Base-by-base conservation (phyloP, 768 basidiomycete genomes). In the Baorangia bicolor region DNA sequence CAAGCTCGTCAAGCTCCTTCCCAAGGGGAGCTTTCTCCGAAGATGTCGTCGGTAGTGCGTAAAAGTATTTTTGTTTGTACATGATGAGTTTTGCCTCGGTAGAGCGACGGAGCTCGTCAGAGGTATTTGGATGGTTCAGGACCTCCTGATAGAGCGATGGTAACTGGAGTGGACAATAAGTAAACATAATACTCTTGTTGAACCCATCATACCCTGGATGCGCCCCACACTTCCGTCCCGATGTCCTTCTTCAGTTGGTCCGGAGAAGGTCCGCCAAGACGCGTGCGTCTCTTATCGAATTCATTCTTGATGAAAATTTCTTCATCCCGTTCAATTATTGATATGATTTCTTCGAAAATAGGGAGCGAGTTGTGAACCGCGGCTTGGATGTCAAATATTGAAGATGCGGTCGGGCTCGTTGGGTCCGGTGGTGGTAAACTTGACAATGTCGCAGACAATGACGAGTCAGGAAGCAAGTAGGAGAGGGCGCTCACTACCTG, bases 81-180 rank as follows among this genome's bases (percentile, higher is more conserved):
- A 78, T 75, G 35, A 96, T 74, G 10, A 94, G 77, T 59, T 90
- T 94, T 27, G 82, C 74, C 65, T 98, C 95, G 2, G 84, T 86
- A 43, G 75, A 70, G 12, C 89, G 78, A n/a, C 93, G 87, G n/a
- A 91, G 73, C 6, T 86, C 84, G 62, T 95, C 92, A 0, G 85
- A 75, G 1, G 94, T 88, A 59, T 79, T 77, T 0, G 88, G 90
- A 62, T 96, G 94, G 56, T 86, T 87, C 31, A 94, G 71, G n/a
- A 95, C 74, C 61, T 93, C 88, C 31, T 84, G 76, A 60, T 94
- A 96, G 28, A 94, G 72, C 1, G 58, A 66, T 2, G 90, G 90
- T 31, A 96, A 74, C 88, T 91, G 58, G 47, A 44, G 38, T 46
- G n/a, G 33, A 38, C 28, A 13, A 37, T 68, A 3, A 64, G 64